phyloP scores from a whole-genome alignment of 805 yeast genomes.

The Teunomyces gatunensis region DNA sequence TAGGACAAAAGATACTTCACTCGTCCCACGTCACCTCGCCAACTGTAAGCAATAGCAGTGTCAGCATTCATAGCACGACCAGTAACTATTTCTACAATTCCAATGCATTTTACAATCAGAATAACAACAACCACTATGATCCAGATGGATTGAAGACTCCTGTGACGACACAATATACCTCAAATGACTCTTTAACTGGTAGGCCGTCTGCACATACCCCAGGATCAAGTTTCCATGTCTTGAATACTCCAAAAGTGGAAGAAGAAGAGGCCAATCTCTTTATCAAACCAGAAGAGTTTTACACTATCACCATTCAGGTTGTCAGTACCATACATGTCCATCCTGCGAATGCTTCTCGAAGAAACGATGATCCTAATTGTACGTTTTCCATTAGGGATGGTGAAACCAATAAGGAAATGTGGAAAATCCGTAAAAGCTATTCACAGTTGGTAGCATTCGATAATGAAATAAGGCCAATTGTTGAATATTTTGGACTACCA shows the following conservation, averaged over 20 bases:
- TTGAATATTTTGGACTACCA: conserved; percentile 55
- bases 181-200: neutral
- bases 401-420: conserved; percentile 61
- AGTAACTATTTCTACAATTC: neutral
- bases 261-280: conserved; percentile 49
- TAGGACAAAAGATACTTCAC: neutral
- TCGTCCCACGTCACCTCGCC: neutral
- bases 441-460: conserved; percentile 63
- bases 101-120: neutral
- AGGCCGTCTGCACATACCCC: conserved; percentile 6
- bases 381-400: conserved; percentile 64
- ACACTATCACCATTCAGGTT: conserved; percentile 47
- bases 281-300: conserved; percentile 58
- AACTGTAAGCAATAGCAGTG: neutral
- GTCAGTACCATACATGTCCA: conserved; percentile 44
- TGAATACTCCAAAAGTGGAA: conserved; percentile 18
- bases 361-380: conserved; percentile 56
- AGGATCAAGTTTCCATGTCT: conserved; percentile 14
- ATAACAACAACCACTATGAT: neutral
- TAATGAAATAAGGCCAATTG: conserved; percentile 50
- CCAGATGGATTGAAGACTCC: conserved; percentile 6
- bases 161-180: neutral
- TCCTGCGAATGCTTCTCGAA: conserved; percentile 36
- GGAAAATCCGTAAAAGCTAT: conserved; percentile 67
- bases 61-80: neutral